Base-by-base conservation (phyloP, 768 basidiomycete genomes). In the Artomyces pyxidatus region DNA sequence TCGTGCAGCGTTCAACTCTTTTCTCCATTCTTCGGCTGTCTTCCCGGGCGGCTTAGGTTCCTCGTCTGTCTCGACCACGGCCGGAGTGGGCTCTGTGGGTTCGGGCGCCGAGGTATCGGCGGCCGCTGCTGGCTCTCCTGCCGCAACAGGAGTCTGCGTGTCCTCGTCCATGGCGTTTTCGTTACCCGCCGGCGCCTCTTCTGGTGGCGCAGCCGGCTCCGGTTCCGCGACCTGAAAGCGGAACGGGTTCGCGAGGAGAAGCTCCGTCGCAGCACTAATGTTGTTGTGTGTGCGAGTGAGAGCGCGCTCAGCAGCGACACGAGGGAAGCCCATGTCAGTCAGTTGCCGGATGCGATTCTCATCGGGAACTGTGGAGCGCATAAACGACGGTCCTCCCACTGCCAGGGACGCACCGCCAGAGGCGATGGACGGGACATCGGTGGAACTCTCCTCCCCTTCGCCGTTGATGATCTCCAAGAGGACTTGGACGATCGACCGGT, bases 241-340 rank as follows among this genome's bases (percentile, higher is more conserved):
- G 59, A 84, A 86, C 2, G 92, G 90, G 56, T 93, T 85, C 0
- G 79, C 75, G 12, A 99, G 71, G 1, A 99, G 74, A 3, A 88
- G 70, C 56, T 98, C 94, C 0, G 95, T 85, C 4, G 96, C 96
- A 4, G 86, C 81, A 38, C 75, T 82, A 59, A 96, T 73, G 59
- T 96, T 93, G 65, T 98, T 98, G 53, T 85, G 80, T 4, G 85
- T 82, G 10, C 94, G 87, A 17, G 75, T 65, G 32, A 99, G 71
- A 4, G 95, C 95, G 45, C 83, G 77, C 60, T 88, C 87, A 2
- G 84, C 90, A 11, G 89, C 88, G 37, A 80, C 76, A n/a, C 92
- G 81, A 29, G 86, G 81, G 71, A 98, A 99, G 40, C 96, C 96
- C 96, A 99, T 98, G 59, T 98, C 96, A 9, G 80, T 84, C 47